Evolutionary conservation across 306 rosid species (phyloP), one percentile per base, ranked within the genome.

Genomic region (Styphnolobium japonicum): DNA sequence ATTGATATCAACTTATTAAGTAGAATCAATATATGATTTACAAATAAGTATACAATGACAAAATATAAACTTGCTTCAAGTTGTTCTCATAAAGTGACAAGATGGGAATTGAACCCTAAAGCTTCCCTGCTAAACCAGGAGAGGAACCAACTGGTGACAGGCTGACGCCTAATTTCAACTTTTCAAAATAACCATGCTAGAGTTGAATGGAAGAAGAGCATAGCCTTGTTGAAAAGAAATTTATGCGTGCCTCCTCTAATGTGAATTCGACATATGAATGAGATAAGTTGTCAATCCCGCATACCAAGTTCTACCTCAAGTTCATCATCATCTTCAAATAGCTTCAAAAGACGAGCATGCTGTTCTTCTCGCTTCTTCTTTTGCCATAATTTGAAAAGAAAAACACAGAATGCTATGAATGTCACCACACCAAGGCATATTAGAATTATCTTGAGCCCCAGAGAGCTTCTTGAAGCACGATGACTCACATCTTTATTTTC

Each of bases 271-370:
- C 43, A 48, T 49, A 42, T 46, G 36, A 82, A 43, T 23, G 53
- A 58, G 68, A 43, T 23, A 43, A n/a, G 67, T 57, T 65, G 55
- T 93, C 88, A 93, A 82, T 89, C 98, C 40, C 90, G 88, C 85
- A 93, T 87, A 33, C 98, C 98, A 16, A 93, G 93, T 75, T 93
- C 98, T 10, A 93, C 93, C 87, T 93, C 97, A 25, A 93, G 98
- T 70, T 93, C 98, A 80, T 93, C 98, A 27, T 93, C 98, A 29
- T 91, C 98, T 83, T 93, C 97, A 75, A 93, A 93, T 76, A 93
- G 88, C 93, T 89, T 93, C 76, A 93, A 88, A 48, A 91, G 94
- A 69, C 97, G 94, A 49, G 97, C 97, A 79, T 91, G 97, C 42
- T 91, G 97, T 67, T 87, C 93, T 67, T 86, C 93, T 81, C 97